Conservation (phyloP, 441 rosid species). For the Pelargonium cotyledonis region DNA sequence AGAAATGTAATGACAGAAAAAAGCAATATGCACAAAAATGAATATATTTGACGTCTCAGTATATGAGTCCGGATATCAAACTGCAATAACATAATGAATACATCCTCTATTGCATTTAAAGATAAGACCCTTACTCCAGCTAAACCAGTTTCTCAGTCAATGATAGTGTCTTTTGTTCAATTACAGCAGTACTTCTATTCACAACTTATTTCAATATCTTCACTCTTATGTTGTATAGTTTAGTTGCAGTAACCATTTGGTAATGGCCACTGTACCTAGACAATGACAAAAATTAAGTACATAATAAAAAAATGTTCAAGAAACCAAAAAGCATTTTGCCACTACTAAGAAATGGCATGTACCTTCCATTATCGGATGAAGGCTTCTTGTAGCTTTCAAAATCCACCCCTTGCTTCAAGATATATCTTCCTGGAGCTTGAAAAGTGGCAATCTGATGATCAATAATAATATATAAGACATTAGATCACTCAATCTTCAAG, state of each 20-base stretch:
- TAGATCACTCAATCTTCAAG: constrained; percentile 21
- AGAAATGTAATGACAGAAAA: not conserved
- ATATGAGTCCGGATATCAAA: too few relatives aligned
- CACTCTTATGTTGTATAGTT: too few relatives aligned
- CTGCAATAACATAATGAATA: too few relatives aligned
- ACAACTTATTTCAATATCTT: too few relatives aligned
- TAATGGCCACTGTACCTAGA: too few relatives aligned
- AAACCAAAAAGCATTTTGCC: not conserved
- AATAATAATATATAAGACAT: constrained; percentile 34
- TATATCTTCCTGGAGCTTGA: constrained; percentile 73
- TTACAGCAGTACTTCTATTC: too few relatives aligned
- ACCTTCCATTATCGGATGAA: constrained; percentile 82
- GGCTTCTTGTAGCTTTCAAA: constrained; percentile 53
- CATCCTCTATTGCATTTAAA: too few relatives aligned
- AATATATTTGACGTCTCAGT: not conserved
- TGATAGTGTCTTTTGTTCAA: too few relatives aligned
- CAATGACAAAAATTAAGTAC: too few relatives aligned
- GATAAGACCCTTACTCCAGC: too few relatives aligned
- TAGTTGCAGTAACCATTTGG: too few relatives aligned
- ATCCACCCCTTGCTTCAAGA: constrained; percentile 65
- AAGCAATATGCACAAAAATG: not conserved
- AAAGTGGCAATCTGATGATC: constrained; percentile 65
- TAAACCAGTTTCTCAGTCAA: too few relatives aligned
- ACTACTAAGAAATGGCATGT: constrained; percentile 20
- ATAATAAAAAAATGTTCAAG: not conserved